Conservation (phyloP, 2,329 filamentous ascomycete genomes). For the Coniochaeta ligniaria region DNA sequence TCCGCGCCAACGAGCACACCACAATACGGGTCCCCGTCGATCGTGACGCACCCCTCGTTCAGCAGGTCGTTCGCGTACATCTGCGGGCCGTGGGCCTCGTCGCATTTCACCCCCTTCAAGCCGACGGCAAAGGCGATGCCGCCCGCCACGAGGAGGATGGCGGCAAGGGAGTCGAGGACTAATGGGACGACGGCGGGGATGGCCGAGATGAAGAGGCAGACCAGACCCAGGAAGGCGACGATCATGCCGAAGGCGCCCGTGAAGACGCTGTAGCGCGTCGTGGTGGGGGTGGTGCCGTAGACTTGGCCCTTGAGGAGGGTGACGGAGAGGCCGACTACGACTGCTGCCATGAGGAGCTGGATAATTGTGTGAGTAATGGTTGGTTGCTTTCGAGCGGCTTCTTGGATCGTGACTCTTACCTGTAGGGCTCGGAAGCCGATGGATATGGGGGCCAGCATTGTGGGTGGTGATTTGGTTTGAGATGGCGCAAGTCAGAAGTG, state of each 20-base stretch:
- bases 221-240: slow-evolving; percentile 18
- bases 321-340: slow-evolving; percentile 23
- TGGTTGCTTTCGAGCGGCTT: not conserved
- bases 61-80: slow-evolving; percentile 19
- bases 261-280: slow-evolving; percentile 24
- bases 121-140: slow-evolving; percentile 24
- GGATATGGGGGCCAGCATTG: not conserved
- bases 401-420: not conserved
- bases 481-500: too few species aligned
- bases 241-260: slow-evolving; percentile 24
- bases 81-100: slow-evolving; percentile 3
- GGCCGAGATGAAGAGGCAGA: slow-evolving; percentile 19
- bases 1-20: slow-evolving; percentile 7
- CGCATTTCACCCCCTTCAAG: slow-evolving; percentile 20
- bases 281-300: slow-evolving; percentile 16
- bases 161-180: slow-evolving; percentile 18
- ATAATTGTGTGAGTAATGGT: not conserved
- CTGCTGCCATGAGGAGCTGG: slow-evolving; percentile 21
- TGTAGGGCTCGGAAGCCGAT: slow-evolving; percentile 5
- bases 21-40: not conserved
- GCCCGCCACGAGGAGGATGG: slow-evolving; percentile 22
- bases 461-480: not conserved
- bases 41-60: slow-evolving; percentile 18
- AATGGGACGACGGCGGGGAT: slow-evolving; percentile 18
- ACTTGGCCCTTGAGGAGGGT: slow-evolving; percentile 22